Evolutionary conservation across 164 flowering plant genomes (phyloP).

Genomic region (Stephania japonica): DNA sequence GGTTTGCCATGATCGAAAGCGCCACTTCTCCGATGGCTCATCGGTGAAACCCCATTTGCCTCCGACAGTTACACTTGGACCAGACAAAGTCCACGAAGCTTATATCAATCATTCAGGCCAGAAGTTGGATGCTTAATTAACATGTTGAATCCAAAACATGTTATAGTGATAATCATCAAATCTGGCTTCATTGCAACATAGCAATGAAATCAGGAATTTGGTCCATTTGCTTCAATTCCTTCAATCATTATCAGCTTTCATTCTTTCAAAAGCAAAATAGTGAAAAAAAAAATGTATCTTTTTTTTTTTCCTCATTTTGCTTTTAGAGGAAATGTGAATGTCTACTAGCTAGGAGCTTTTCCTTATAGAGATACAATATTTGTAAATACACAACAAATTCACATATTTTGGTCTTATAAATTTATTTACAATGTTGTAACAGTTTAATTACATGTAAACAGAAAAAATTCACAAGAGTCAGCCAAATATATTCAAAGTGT

Average conservation of each 20-base stretch:
- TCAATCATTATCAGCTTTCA: no score
- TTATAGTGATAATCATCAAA: no score
- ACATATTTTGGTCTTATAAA: no score
- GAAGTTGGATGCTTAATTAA: slow-evolving; percentile 2
- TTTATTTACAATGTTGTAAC: not conserved
- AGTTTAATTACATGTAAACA: not conserved
- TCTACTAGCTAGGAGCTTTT: no score
- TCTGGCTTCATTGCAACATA: no score
- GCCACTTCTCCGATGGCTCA: slow-evolving; percentile 35
- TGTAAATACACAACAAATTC: not conserved
- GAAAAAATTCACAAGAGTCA: not conserved
- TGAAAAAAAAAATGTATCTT: no score
- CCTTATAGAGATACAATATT: no score
- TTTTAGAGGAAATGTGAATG: no score
- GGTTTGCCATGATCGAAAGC: slow-evolving; percentile 28
- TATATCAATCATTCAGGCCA: not conserved
- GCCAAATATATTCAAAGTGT: not conserved
- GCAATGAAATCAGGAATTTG: no score
- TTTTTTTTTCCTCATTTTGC: no score
- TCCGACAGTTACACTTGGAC: slow-evolving; percentile 17
- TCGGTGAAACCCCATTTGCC: slow-evolving; percentile 34
- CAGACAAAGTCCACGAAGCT: slow-evolving; percentile 7
- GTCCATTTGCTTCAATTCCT: no score
- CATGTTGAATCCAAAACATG: not conserved
- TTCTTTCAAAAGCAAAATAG: no score